Evolutionary conservation across 148 eudicot species (phyloP), one percentile per base, ranked within the genome.

Genomic region (Vaccinium vitisidaea): DNA sequence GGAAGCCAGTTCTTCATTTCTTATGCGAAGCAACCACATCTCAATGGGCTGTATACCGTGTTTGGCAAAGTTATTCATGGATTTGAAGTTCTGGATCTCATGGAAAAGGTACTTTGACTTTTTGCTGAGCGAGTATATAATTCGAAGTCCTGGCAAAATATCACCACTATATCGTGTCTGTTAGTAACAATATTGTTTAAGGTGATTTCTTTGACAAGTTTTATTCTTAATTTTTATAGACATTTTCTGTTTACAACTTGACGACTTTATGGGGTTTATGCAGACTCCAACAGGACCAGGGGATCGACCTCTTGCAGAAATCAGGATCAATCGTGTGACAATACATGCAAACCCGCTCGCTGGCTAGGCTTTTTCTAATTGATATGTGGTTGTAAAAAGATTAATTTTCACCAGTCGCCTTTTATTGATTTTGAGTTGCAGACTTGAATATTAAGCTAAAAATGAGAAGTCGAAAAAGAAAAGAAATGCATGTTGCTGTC

Each of bases 21-120:
- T 80, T 97, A 97, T 77, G 99, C 90, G 59, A 95, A 97, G 86
- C 99, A 97, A 80, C 99, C 99, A 63, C 99, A 97, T 94, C 95
- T 97, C 53, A 97, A 97, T 84, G 98, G 98, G 77, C 76, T 90
- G 82, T 97, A 97, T 89, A 95, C 98, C 2, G 90, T 97, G 81
- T 94, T 97, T 81, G 99, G 98, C 83, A 97, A 95, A 88, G 99
- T 95, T 76, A 97, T 97, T 90, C 98, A 95, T 92, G 98, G 99
- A 59, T 97, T 97, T 87, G 98, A 97, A 91, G 95, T 97, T 71
- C 99, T 97, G 83, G 98, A 95, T 89, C 88, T 97, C 21, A 97
- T 97, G 99, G 98, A 97, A 85, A 95, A 97, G 95, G 98, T 97
- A 88, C 39, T 78, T 61, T 55, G 50, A 46, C 69, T 77, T 36